phyloP scores from a whole-genome alignment of 768 basidiomycete species.

The Xerocomus potaroensis region DNA sequence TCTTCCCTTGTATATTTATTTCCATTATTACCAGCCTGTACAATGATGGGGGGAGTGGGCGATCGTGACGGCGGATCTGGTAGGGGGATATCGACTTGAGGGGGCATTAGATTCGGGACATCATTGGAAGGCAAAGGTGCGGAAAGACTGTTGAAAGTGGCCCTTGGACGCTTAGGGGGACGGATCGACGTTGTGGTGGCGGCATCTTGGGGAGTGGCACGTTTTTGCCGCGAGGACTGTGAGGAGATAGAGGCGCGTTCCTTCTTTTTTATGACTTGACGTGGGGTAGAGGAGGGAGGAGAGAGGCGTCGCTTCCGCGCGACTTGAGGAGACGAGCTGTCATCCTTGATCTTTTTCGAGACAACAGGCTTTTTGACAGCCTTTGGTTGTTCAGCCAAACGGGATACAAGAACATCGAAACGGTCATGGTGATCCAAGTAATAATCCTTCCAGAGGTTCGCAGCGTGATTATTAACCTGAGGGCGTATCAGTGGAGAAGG shows the following conservation, averaged over 20 bases:
- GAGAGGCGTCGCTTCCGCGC: constrained; percentile 36
- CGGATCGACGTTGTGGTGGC: constrained; percentile 22
- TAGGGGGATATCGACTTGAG: constrained; percentile 55
- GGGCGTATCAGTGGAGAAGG: constrained; percentile 2
- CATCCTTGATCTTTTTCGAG: constrained; percentile 7
- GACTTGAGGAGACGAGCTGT: constrained; percentile 21
- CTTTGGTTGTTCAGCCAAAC: constrained; percentile 22
- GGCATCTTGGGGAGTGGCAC: constrained; percentile 14
- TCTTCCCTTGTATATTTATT: constrained; percentile 67
- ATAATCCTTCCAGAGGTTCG: constrained; percentile 76
- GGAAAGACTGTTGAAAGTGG: constrained; percentile 60
- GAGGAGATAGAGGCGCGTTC: constrained; percentile 20
- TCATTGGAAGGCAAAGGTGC: constrained; percentile 33
- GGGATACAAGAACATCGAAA: constrained; percentile 41
- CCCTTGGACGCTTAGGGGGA: constrained; percentile 29
- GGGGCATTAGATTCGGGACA: constrained; percentile 50
- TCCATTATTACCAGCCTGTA: constrained; percentile 45
- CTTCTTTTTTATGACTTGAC: constrained; percentile 23
- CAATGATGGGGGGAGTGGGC: constrained; percentile 58
- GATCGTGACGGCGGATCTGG: constrained; percentile 64
- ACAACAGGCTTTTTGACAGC: constrained; percentile 30
- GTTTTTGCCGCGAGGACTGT: constrained; percentile 25
- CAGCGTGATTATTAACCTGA: constrained; percentile 41
- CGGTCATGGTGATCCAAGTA: constrained; percentile 66
- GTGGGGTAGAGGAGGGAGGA: constrained; percentile 13